Evolutionary conservation across 352 stramenopile genomes (phyloP).

Genomic region (Phytopythium aichiense): DNA sequence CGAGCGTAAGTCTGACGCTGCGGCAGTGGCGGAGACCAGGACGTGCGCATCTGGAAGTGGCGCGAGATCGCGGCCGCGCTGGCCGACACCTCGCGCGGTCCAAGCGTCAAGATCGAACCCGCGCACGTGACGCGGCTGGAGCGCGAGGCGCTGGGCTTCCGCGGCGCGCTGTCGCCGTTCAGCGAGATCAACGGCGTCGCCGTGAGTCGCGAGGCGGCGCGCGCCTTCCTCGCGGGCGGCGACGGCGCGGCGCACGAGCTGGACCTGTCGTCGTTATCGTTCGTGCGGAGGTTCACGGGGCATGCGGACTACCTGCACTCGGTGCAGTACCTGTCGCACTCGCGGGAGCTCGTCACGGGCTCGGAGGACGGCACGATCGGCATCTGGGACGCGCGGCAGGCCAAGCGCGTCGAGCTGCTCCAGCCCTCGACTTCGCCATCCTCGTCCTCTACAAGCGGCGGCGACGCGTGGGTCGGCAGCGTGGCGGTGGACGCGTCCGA

Average conservation of each 20-base stretch:
- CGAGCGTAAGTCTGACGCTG: background rate
- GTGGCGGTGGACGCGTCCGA: slow-evolving; percentile 67
- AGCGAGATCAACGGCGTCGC: slow-evolving; percentile 69
- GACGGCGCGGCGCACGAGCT: slow-evolving; percentile 62
- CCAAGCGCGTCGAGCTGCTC: slow-evolving; percentile 49
- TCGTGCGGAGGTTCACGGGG: slow-evolving; percentile 47
- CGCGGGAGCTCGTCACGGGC: slow-evolving; percentile 63
- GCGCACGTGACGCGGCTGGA: slow-evolving; percentile 49
- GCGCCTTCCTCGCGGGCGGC: slow-evolving; percentile 59
- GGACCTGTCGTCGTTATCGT: slow-evolving; percentile 45
- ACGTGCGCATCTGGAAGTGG: slow-evolving; percentile 78
- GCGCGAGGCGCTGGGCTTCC: slow-evolving; percentile 50
- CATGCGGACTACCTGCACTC: slow-evolving; percentile 68
- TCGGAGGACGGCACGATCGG: slow-evolving; percentile 71
- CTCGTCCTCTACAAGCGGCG: background rate
- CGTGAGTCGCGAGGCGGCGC: slow-evolving; percentile 23
- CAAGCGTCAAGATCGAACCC: slow-evolving; percentile 20
- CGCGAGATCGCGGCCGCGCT: slow-evolving; percentile 49
- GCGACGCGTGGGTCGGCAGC: slow-evolving; percentile 45
- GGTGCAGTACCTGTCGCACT: slow-evolving; percentile 57
- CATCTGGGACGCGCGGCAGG: slow-evolving; percentile 65
- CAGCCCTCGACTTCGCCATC: slow-evolving; percentile 13
- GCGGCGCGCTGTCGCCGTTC: slow-evolving; percentile 50
- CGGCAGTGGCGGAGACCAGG: slow-evolving; percentile 66
- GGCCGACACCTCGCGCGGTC: slow-evolving; percentile 14